A percentile compares a stretch with the other conserved stretches of the same genome.
These are phyloP conservation scores for Eucalyptus albens DNA, from an alignment of 345 rosid species.

Conservation along the genomic window DNA sequence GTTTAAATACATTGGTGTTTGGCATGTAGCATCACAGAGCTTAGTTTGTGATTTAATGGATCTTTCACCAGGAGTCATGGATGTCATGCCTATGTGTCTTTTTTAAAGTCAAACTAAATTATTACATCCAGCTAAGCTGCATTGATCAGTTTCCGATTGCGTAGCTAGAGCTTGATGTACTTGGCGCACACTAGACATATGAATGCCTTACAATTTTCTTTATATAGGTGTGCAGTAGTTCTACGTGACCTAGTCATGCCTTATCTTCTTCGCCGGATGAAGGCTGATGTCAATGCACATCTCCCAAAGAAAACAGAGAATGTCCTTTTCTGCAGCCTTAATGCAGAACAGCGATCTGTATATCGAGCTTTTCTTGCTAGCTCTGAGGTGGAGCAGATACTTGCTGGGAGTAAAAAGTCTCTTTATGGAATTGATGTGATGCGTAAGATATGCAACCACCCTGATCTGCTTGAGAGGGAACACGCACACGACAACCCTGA, in stretches of 20 bases:
- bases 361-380: conserved; percentile 98
- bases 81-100: neutral
- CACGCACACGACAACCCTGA: conserved; percentile 68
- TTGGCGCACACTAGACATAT: neutral
- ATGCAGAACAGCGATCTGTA: conserved; percentile 66
- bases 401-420: conserved; percentile 73
- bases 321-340: conserved; percentile 97
- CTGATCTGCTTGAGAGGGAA: conserved; percentile 94
- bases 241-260: conserved; percentile 97
- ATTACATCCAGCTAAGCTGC: neutral
- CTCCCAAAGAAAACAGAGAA: conserved; percentile 90
- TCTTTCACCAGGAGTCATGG: neutral
- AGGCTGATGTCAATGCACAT: conserved; percentile 76
- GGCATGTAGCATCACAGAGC: neutral
- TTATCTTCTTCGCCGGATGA: conserved; percentile 95
- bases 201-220: neutral
- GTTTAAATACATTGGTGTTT: neutral
- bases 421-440: conserved; percentile 94
- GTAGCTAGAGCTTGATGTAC: neutral
- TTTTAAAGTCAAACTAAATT: neutral
- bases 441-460: conserved; percentile 99
- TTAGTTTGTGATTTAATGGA: neutral
- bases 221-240: conserved; percentile 89
- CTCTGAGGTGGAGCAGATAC: conserved; percentile 85
- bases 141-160: neutral